A percentile compares a stretch with the other conserved stretches of the same genome.
Conservation (phyloP, 108 stramenopile genomes). For the Cyclotella sp. region DNA sequence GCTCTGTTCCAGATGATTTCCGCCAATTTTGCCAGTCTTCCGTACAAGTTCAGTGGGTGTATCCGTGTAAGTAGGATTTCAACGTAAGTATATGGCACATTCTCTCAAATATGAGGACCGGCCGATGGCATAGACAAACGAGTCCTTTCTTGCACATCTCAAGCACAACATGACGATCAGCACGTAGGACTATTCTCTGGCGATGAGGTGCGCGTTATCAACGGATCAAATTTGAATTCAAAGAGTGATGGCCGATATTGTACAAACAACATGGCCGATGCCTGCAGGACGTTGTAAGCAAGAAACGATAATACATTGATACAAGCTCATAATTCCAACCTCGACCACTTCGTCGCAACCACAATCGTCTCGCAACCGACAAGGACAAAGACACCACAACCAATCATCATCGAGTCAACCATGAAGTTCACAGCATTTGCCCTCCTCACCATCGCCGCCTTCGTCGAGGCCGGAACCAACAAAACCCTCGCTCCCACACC, state of each 20-base stretch:
- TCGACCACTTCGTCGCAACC: neutral
- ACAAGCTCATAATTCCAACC: neutral
- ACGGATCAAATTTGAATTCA: slow-evolving; percentile 5
- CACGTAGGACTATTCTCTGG: too few species aligned
- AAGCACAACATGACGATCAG: neutral
- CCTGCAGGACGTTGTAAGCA: too few species aligned
- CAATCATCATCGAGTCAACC: neutral
- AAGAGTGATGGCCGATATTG: neutral
- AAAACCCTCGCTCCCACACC: slow-evolving; percentile 1
- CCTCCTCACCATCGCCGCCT: neutral
- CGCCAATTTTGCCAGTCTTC: neutral
- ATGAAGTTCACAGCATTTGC: neutral
- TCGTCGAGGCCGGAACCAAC: neutral
- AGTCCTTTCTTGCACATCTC: neutral
- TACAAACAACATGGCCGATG: neutral
- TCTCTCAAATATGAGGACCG: neutral
- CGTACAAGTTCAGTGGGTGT: neutral
- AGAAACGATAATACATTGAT: too few species aligned
- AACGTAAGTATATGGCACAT: neutral
- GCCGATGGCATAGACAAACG: neutral
- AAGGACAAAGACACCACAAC: neutral
- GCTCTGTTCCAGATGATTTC: slow-evolving; percentile 1
- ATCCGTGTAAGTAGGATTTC: neutral
- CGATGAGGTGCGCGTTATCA: slow-evolving; percentile 6
- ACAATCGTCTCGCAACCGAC: neutral